Base-by-base conservation (phyloP, 345 rosid genomes). In the Geranium brycei region DNA sequence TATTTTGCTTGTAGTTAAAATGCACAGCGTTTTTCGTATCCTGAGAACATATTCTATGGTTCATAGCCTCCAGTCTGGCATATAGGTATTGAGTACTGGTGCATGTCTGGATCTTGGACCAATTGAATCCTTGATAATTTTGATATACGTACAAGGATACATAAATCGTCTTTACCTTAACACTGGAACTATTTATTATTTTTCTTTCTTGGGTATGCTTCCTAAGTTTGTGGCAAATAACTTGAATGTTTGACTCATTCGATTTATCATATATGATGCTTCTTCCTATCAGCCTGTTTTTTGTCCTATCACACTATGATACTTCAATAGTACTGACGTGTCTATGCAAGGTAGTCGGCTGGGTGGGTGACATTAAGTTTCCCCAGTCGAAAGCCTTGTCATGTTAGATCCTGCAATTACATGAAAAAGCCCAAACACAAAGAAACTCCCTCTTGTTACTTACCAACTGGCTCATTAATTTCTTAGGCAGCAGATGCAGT, bases 401-500 rank as follows among this genome's bases (percentile, higher is more conserved):
- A 16, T 16, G 6, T 16, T 4, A 15, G 19, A 16, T 16, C 19
- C 59, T 57, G 31, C 16, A 47, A 51, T 65, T 17, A 62, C 58
- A 35, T 47, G 18, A 32, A 30, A 5, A 56, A 11, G 12, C 31
- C 4, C 7, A 35, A 7, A 23, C 28, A 23, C 28, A 23, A 23
- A 23, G 28, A n/a, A 10, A 19, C 30, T 57, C 30, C 17, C 31
- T 32, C 53, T 47, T 13, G 11, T 47, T 47, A 47, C 15, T 10
- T 10, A 47, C 5, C 31, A 14, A 13, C 19, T 5, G 19, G 41
- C 23, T 13, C 31, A 8, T 19, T 14, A 32, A 2, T 59, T 23
- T 62, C 30, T 47, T 60, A 66, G 74, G 71, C 61, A 17, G 63
- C 31, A 17, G 65, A 68, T 53, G 59, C 30, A n/a, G 59, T 68